Conservation (phyloP, 371 early-diverging fungal species). For the Blyttiomyces sp. region DNA sequence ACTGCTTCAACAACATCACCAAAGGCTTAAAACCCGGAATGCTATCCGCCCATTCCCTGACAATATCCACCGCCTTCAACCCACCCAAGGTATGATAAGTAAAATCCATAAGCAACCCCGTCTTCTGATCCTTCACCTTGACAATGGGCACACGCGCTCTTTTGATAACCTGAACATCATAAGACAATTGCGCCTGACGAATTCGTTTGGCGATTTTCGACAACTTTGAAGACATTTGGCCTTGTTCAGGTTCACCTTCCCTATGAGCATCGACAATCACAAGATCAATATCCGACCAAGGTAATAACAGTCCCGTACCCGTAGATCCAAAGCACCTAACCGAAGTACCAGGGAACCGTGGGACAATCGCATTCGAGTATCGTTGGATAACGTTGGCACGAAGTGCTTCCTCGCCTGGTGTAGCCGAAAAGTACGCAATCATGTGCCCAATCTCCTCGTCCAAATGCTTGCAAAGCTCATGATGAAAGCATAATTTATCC, state of each 20-base stretch:
- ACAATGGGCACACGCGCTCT: slow-evolving; percentile 80
- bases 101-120: slow-evolving; percentile 71
- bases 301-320: slow-evolving; percentile 70
- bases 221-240: slow-evolving; percentile 6
- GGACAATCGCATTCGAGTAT: slow-evolving; percentile 25
- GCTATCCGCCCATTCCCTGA: slow-evolving; percentile 42
- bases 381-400: slow-evolving; percentile 6
- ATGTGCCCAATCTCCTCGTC: no score
- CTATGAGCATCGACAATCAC: slow-evolving; percentile 28
- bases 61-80: slow-evolving; percentile 48
- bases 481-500: no score
- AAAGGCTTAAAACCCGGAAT: slow-evolving; percentile 60
- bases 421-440: slow-evolving; percentile 14
- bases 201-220: slow-evolving; percentile 1
- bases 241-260: neutral
- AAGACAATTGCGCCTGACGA: neutral
- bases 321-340: slow-evolving; percentile 79
- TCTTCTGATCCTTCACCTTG: slow-evolving; percentile 66
- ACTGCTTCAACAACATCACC: slow-evolving; percentile 73
- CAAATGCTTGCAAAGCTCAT: no score
- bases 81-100: slow-evolving; percentile 67
- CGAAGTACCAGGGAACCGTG: slow-evolving; percentile 21
- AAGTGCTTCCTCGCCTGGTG: slow-evolving; percentile 16
- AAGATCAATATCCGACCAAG: slow-evolving; percentile 55
- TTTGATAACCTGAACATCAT: slow-evolving; percentile 27